These are phyloP conservation scores for Pseudopyrenochaeta lycopersici DNA, from an alignment of 2,329 filamentous ascomycete species.

Conservation along the genomic window DNA sequence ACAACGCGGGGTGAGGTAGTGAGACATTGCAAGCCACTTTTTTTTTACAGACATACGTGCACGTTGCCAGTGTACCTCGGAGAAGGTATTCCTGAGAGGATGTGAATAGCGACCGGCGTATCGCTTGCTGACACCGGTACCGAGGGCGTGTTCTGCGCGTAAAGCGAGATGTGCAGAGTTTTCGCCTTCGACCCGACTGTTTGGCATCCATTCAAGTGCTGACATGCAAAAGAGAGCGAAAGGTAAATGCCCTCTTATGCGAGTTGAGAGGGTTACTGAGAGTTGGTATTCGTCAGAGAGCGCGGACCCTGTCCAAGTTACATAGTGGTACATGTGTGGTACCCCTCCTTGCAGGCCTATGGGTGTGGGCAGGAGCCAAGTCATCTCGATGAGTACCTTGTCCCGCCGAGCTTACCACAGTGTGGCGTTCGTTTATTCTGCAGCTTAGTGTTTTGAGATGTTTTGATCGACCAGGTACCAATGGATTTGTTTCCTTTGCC, in stretches of 20 bases:
- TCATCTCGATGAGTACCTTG: slow-evolving; percentile 23
- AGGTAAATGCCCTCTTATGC: slow-evolving; percentile 20
- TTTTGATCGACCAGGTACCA: slow-evolving; percentile 35
- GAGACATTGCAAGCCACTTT: slow-evolving; percentile 11
- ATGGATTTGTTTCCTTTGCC: slow-evolving; percentile 17
- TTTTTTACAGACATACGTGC: slow-evolving; percentile 18
- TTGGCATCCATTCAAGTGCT: slow-evolving; percentile 31
- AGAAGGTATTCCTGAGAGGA: slow-evolving; percentile 7
- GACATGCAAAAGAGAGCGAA: slow-evolving; percentile 20
- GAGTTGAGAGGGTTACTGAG: slow-evolving; percentile 15
- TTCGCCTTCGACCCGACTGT: slow-evolving; percentile 29
- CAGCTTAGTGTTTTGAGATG: slow-evolving; percentile 28
- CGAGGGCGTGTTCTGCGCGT: slow-evolving; percentile 29
- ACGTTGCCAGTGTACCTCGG: slow-evolving; percentile 6
- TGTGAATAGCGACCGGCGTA: slow-evolving; percentile 17
- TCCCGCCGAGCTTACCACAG: slow-evolving; percentile 17
- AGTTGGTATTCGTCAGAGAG: slow-evolving; percentile 12
- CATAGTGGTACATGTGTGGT: slow-evolving; percentile 20
- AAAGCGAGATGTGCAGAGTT: slow-evolving; percentile 27
- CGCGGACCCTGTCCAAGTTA: slow-evolving; percentile 10
- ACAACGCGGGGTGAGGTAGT: neutral
- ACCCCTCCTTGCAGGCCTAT: slow-evolving; percentile 12
- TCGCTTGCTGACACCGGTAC: slow-evolving; percentile 17
- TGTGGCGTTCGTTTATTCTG: slow-evolving; percentile 28
- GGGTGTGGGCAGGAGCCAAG: slow-evolving; percentile 5